Percentiles rank a stretch among this genome's conserved stretches.
These are phyloP conservation scores for Solanum chmielewskii DNA, from an alignment of 257 asterid species.

Conservation along the genomic window DNA sequence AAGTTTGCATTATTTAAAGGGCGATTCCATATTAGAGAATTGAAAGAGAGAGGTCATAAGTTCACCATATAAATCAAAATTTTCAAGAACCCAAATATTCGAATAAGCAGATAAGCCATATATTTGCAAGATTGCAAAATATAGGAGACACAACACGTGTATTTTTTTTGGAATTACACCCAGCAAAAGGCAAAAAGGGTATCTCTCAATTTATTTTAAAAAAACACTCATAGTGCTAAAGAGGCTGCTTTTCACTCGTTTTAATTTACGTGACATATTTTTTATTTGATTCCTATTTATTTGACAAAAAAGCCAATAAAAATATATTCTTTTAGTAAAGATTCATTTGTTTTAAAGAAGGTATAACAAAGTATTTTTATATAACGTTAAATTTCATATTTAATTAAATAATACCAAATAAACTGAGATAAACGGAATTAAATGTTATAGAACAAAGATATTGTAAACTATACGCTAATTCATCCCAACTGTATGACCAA, in stretches of 20 bases:
- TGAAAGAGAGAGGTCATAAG: background rate
- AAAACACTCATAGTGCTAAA: background rate
- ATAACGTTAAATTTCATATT: too few relatives aligned
- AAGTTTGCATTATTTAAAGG: background rate
- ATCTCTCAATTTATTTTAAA: background rate
- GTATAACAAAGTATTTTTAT: background rate
- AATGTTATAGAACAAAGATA: background rate
- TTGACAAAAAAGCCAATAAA: background rate
- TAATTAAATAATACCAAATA: too few relatives aligned
- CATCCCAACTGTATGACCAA: background rate
- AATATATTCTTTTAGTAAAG: background rate
- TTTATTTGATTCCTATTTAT: too few relatives aligned
- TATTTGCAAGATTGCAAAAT: background rate
- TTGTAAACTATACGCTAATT: background rate
- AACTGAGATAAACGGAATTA: background rate
- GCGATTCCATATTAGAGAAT: background rate
- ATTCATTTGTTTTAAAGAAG: background rate
- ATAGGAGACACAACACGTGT: background rate
- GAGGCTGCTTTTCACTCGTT: background rate
- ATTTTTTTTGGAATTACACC: background rate
- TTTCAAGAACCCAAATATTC: background rate
- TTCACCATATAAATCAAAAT: background rate
- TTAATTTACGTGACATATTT: too few relatives aligned
- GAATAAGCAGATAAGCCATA: background rate
- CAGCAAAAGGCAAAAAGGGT: background rate